Base-by-base conservation (phyloP, 2,329 filamentous ascomycete species). In the Colletotrichum tropicale region DNA sequence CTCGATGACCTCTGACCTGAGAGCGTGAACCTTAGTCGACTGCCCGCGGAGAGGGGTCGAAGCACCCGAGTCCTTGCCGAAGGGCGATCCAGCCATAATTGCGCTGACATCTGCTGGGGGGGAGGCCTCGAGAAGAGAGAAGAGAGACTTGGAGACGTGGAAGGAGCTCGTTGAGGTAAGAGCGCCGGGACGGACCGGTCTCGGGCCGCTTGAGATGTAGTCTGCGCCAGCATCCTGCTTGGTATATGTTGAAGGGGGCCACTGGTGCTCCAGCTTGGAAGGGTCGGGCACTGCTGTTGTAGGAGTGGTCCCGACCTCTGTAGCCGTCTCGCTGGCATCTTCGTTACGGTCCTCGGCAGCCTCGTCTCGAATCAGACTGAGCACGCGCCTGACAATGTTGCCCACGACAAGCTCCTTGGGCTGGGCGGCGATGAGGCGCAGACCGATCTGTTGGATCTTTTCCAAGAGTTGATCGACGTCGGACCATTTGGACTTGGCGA, bases 341-440 rank as follows among this genome's bases (percentile, higher is more conserved):
- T 86, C 91, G 76, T 94, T 94, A 74, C 93, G 88, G 79, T 95
- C 94, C 80, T 98, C 95, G 80, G 95, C 93, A 52, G 95, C 94
- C 81, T 98, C 96, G 81, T 98, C 96, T 67, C 97, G 93, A 78
- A 99, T 97, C 78, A 99, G 89, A 58, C 96, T 95, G 48, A 99
- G 88, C 4, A 98, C 94, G 77, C 97, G 93, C 76, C 96, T 93
- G 62, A 98, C 95, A 79, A 99, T 96, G 82, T 99, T 99, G 68
- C 96, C 96, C 60, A 98, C 95, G 7, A 96, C 95, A 80, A 98
- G 93, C 86, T 98, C 97, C 76, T 94, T 92, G 18, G 96, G 96
- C 81, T 98, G 95, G 9, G 97, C 96, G 71, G 94, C 91, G 43
- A 94, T 93, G 58, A 99, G 89, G 71, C 93, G 91, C 79, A 92